Percentiles rank a stretch among this genome's conserved stretches.
phyloP scores from a whole-genome alignment of 345 rosid genomes.

The Eucalyptus curtisii region DNA sequence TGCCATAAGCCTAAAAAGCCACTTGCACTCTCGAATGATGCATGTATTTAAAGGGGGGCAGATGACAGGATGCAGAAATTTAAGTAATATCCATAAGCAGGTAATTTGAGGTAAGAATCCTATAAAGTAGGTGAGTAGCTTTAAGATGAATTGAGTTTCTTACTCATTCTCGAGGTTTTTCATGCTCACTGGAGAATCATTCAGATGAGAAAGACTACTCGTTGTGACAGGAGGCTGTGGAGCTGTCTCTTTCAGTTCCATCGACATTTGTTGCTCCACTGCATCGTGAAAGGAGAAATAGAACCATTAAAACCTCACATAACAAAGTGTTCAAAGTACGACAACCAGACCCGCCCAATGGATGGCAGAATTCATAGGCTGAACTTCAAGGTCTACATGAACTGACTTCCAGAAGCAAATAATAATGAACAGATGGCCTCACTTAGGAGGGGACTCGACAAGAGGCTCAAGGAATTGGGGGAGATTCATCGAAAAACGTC shows the following conservation, averaged over 20 bases:
- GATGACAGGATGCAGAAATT: background rate
- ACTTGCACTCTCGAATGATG: background rate
- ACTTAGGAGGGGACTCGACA: background rate
- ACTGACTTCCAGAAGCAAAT: background rate
- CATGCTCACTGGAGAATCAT: no score
- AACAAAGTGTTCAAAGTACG: background rate
- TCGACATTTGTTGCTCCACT: background rate
- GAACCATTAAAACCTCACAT: background rate
- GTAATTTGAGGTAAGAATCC: background rate
- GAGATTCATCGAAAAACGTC: background rate
- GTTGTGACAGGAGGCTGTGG: no score
- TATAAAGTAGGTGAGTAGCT: no score
- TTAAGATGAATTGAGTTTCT: no score
- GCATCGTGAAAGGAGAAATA: background rate
- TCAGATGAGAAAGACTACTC: no score
- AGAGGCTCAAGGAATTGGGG: background rate
- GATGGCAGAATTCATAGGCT: background rate
- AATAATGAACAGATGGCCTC: background rate
- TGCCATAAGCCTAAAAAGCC: background rate
- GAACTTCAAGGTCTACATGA: background rate
- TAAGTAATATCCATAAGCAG: background rate
- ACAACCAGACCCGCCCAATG: background rate
- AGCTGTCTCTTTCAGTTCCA: background rate
- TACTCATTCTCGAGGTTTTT: no score
- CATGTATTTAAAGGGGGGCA: background rate